Conservation (phyloP, 305 asterid genomes). For the Plantago rigida region DNA sequence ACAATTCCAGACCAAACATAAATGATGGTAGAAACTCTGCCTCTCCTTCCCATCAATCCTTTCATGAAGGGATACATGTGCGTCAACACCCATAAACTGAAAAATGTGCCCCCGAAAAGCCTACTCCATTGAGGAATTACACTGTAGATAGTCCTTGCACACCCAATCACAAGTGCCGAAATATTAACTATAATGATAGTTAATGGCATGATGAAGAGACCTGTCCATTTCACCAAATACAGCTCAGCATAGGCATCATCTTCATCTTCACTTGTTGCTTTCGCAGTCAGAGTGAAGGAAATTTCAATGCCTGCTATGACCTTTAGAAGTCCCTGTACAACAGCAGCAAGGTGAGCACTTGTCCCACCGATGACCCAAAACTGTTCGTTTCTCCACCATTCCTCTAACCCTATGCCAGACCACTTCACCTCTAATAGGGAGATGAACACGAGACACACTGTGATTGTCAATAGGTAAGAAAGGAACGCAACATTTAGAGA, state of each 20-base stretch:
- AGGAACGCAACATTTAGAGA: slow-evolving; percentile 49
- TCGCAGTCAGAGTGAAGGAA: slow-evolving; percentile 70
- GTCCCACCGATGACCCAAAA: slow-evolving; percentile 91
- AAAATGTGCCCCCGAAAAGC: slow-evolving; percentile 78
- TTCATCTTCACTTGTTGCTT: slow-evolving; percentile 61
- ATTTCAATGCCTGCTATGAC: slow-evolving; percentile 84
- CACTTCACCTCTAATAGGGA: slow-evolving; percentile 88
- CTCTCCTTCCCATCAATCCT: slow-evolving; percentile 92
- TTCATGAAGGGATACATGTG: slow-evolving; percentile 82
- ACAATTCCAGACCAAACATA: slow-evolving; percentile 82
- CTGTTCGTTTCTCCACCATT: slow-evolving; percentile 91
- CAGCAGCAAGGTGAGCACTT: slow-evolving; percentile 83
- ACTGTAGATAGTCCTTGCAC: slow-evolving; percentile 59
- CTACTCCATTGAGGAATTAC: slow-evolving; percentile 83
- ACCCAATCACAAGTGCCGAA: slow-evolving; percentile 56
- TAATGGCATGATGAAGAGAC: slow-evolving; percentile 65
- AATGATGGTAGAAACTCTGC: slow-evolving; percentile 66
- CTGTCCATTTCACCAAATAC: slow-evolving; percentile 77
- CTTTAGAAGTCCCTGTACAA: slow-evolving; percentile 74
- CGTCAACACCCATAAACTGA: slow-evolving; percentile 82
- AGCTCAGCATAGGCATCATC: slow-evolving; percentile 73
- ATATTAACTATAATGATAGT: slow-evolving; percentile 50
- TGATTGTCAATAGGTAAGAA: slow-evolving; percentile 54
- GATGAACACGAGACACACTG: slow-evolving; percentile 53
- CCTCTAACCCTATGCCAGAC: slow-evolving; percentile 90